Conservation (phyloP, 306 rosid genomes). For the Hippophae tibetana region DNA sequence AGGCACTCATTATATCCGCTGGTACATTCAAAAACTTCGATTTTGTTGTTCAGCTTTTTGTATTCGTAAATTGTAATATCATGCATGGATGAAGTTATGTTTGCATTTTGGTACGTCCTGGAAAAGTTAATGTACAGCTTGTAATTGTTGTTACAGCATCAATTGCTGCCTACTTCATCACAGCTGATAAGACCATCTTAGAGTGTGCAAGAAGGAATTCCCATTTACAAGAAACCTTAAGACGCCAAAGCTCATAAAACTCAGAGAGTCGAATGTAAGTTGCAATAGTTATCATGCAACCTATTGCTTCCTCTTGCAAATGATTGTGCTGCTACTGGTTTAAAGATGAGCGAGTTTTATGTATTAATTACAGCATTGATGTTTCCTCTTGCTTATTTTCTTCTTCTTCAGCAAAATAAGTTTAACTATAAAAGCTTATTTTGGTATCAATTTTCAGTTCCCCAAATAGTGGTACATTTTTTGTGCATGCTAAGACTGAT, state of each 20-base stretch:
- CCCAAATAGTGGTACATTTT: too few relatives aligned
- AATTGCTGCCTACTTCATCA: constrained; percentile 65
- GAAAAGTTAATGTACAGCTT: constrained; percentile 10
- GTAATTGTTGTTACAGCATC: constrained; percentile 55
- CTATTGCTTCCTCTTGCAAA: background rate
- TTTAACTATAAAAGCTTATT: background rate
- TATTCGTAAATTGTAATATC: background rate
- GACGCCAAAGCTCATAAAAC: constrained; percentile 28
- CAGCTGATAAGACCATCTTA: constrained; percentile 75
- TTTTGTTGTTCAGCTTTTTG: too few relatives aligned
- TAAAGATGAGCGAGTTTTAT: constrained; percentile 4
- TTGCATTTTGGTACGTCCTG: background rate
- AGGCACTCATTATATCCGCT: constrained; percentile 85
- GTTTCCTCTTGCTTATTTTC: background rate
- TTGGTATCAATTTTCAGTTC: background rate
- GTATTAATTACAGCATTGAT: background rate
- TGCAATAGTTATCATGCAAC: background rate
- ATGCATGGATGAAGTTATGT: background rate
- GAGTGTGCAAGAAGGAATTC: constrained; percentile 84
- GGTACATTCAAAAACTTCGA: constrained; percentile 30
- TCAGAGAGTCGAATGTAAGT: constrained; percentile 1
- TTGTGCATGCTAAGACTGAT: background rate
- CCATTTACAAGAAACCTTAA: constrained; percentile 49
- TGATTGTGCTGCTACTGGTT: constrained; percentile 4
- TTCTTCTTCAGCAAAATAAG: background rate